These are phyloP conservation scores for Aspergillus ochraceoroseus DNA, from an alignment of 2,329 filamentous ascomycete species.

Conservation along the genomic window DNA sequence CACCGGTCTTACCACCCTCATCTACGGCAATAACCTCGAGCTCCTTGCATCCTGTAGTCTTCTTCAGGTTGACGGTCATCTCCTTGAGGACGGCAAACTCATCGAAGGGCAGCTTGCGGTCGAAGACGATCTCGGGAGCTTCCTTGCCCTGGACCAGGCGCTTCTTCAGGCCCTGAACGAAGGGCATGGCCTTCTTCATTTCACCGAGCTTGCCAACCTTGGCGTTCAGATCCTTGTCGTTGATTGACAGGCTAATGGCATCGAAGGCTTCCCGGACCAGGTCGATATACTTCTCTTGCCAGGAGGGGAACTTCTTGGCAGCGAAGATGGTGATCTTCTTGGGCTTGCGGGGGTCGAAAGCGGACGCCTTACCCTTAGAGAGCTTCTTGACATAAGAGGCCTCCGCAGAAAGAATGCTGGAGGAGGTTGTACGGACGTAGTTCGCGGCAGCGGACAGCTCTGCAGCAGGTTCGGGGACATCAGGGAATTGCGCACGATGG, in stretches of 20 bases:
- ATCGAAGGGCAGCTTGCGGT: constrained; percentile 80
- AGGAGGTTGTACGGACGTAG: constrained; percentile 70
- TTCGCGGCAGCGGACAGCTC: constrained; percentile 70
- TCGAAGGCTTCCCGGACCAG: constrained; percentile 69
- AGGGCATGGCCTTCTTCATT: constrained; percentile 98
- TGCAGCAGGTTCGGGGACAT: constrained; percentile 60
- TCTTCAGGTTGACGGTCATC: constrained; percentile 75
- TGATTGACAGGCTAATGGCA: constrained; percentile 55
- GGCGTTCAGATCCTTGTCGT: constrained; percentile 76
- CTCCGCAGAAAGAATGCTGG: constrained; percentile 81
- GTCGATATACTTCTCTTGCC: constrained; percentile 89
- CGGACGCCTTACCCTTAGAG: constrained; percentile 80
- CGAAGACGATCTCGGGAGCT: constrained; percentile 63
- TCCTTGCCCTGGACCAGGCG: constrained; percentile 66
- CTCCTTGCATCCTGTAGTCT: constrained; percentile 64
- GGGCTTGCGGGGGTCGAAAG: constrained; percentile 83
- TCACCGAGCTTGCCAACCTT: constrained; percentile 71
- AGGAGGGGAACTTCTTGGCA: constrained; percentile 73
- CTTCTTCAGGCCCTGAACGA: constrained; percentile 82
- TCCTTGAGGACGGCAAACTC: constrained; percentile 69
- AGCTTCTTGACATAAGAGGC: constrained; percentile 72
- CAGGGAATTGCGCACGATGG: constrained; percentile 72
- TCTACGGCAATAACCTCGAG: constrained; percentile 69
- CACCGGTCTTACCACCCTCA: constrained; percentile 51
- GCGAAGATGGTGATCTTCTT: constrained; percentile 88